Evolutionary conservation across 371 early-diverging fungal species (phyloP), one percentile per base, ranked within the genome.

Genomic region (Mortierella sp.): DNA sequence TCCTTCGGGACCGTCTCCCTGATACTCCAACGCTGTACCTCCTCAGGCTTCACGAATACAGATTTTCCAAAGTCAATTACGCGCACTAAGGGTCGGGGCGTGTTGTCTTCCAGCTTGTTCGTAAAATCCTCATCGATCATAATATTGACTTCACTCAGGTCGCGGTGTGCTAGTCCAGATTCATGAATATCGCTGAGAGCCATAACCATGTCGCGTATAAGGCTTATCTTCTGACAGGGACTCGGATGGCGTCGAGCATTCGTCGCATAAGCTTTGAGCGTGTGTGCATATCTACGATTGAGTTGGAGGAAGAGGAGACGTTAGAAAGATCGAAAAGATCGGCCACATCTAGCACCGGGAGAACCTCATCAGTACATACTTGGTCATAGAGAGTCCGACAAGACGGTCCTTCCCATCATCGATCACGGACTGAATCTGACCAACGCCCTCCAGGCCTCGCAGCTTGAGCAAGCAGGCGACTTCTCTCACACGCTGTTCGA

Each of bases 11-110:
- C 84, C 23, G 79, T 60, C 28, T 79, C 59, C 2, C 47, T 26
- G 31, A 84, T 78, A 81, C 88, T 86, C 88, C 88, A 88, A 6
- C 61, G 72, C 23, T 61, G 47, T 0, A 84, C 81, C 21, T 85
- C 85, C 1, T 80, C 78, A 2, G 74, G 65, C 24, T 61, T 51
- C 7, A 79, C 73, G 67, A 90, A 88, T 0, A 80, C 74, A 0
- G 89, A 85, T 56, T 87, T 90, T 10, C 89, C 87, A 66, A 88
- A 88, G 60, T 90, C 88, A 61, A 88, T 90, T 21, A 90, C 64
- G 30, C 80, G 83, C 3, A 90, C 56, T 19, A 79, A 55, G 0
- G 87, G 87, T 18, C 69, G 65, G 0, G 58, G 58, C 21, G 82
- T 82, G 8, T 85, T 84, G 63, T 89, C 90, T 9, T 67, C 57